Base-by-base conservation (phyloP, 2,329 filamentous ascomycete genomes). In the Venturia effusa region DNA sequence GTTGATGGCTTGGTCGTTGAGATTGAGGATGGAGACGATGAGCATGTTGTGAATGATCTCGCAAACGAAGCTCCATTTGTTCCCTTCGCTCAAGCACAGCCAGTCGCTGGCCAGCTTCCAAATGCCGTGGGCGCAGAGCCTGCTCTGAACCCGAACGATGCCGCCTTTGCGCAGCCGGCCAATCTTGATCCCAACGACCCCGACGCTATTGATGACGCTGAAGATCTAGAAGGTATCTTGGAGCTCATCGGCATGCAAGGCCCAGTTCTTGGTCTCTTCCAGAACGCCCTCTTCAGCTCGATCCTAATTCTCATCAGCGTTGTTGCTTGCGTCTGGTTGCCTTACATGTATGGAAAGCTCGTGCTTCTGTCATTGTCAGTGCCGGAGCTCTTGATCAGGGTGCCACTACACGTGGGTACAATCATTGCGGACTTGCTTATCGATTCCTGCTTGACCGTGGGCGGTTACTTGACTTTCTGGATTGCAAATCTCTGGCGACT, bases 221-320 rank as follows among this genome's bases (percentile, higher is more conserved):
- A 99, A 75, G 94, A 99, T 71, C 85, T 99, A 19, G 94, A 99
- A 73, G 94, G 94, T 0, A 90, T 99, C 62, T 86, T 99, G 79
- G 94, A 99, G 74, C 84, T 99, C 19, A 88, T 99, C 65, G 94
- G 94, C 43, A 95, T 99, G 89, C 90, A 95, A 71, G 94, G 94
- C 0, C 94, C 94, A 0, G 81, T 99, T 3, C 88, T 88, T 17
- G 92, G 91, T 2, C 82, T 99, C 6, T 86, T 97, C 68, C 94
- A 99, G 71, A 99, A 99, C 69, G 92, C 90, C 64, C 86, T 97
- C 19, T 99, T 99, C 75, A 96, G 93, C 72, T 88, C 89, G 8
- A 88, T 97, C 57, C 81, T 99, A 34, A 91, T 99, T 17, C 89
- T 90, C 0, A 84, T 93, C 61, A 96, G 92, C 17, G 86, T 99